Evolutionary conservation across 495 filamentous ascomycete genomes (phyloP).

Genomic region (Neurospora tetrasperma): DNA sequence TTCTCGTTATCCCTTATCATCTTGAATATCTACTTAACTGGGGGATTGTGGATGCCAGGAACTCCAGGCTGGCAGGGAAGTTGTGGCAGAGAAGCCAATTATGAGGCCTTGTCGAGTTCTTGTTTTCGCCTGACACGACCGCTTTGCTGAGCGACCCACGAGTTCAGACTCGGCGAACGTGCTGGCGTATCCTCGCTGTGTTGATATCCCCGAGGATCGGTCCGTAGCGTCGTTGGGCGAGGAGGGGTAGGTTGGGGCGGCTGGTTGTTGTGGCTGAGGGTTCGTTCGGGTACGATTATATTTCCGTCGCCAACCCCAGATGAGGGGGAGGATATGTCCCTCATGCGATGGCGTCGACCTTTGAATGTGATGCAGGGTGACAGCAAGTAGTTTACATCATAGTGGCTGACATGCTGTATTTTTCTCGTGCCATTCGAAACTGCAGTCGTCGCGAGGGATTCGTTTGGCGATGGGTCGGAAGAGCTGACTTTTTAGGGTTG

Average conservation of each 20-base stretch:
- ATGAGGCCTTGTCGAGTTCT: constrained; percentile 16
- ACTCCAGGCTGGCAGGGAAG: constrained; percentile 16
- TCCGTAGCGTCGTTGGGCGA: constrained; percentile 10
- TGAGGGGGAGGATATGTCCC: constrained; percentile 40
- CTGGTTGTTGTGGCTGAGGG: constrained; percentile 8
- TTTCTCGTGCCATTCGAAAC: background rate
- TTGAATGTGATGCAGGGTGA: background rate
- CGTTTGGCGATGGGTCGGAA: background rate
- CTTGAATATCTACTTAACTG: constrained; percentile 20
- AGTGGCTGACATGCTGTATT: background rate
- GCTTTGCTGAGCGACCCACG: constrained; percentile 53
- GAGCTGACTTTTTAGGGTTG: background rate
- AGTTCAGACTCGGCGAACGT: constrained; percentile 45
- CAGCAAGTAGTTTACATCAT: background rate
- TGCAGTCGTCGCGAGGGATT: background rate
- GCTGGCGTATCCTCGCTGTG: constrained; percentile 35
- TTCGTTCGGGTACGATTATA: constrained; percentile 25
- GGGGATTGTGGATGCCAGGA: constrained; percentile 23
- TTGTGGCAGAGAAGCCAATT: constrained; percentile 18
- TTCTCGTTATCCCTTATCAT: constrained; percentile 27
- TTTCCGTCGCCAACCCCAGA: constrained; percentile 46
- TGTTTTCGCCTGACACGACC: constrained; percentile 28
- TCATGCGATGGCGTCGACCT: constrained; percentile 8
- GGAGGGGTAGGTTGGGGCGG: constrained; percentile 1
- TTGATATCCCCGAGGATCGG: constrained; percentile 32